These are phyloP conservation scores for Nadsonia commutata DNA, from an alignment of 1,139 yeast species.

Conservation along the genomic window DNA sequence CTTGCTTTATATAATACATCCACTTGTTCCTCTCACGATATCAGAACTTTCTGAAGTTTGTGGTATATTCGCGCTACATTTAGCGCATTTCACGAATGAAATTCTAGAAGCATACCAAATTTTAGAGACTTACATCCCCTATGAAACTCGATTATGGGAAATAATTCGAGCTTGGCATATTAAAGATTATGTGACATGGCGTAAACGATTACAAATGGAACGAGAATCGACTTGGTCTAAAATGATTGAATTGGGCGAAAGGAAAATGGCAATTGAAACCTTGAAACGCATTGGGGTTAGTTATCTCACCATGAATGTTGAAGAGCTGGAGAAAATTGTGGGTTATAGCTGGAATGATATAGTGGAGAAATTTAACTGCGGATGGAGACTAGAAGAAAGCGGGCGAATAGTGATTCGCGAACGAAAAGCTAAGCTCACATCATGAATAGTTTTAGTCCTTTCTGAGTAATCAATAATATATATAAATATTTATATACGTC, in stretches of 20 bases:
- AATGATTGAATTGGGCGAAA: constrained; percentile 7
- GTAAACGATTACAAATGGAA: constrained; percentile 3
- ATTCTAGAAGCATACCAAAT: constrained; percentile 8
- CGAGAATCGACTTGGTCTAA: constrained; percentile 6
- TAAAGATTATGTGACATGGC: constrained; percentile 11
- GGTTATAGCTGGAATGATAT: constrained; percentile 9
- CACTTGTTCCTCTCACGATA: constrained; percentile 3
- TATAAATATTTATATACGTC: no score
- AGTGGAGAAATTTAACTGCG: constrained; percentile 3
- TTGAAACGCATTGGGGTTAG: constrained; percentile 9
- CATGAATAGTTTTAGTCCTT: no score
- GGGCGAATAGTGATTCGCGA: constrained; percentile 5
- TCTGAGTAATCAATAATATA: no score
- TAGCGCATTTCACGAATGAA: constrained; percentile 9
- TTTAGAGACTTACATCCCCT: constrained; percentile 4
- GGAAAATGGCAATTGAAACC: constrained; percentile 6
- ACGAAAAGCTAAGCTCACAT: no score
- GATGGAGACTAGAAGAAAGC: constrained; percentile 5
- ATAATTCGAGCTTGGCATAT: constrained; percentile 9
- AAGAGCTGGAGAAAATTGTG: constrained; percentile 8
- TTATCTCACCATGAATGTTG: constrained; percentile 9
- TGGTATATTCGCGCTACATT: constrained; percentile 10
- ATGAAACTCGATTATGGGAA: constrained; percentile 6
- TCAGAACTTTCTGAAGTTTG: constrained; percentile 9
- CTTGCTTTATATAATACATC: constrained; percentile 9